These are phyloP conservation scores for Phytophthora aleatoria DNA, from an alignment of 352 stramenopile species.

Conservation along the genomic window DNA sequence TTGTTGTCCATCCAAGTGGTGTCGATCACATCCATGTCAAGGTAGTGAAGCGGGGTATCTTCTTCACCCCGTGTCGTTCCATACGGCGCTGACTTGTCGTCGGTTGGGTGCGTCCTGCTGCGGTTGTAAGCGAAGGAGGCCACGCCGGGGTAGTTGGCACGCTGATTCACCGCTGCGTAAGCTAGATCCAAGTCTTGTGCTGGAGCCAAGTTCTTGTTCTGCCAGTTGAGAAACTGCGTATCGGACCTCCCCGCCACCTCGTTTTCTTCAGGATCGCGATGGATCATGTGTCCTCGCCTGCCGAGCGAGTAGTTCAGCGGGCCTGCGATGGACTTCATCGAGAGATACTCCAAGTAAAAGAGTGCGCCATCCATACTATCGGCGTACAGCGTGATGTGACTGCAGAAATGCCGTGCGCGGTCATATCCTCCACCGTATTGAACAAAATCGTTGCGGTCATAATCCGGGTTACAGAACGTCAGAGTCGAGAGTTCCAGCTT, in stretches of 20 bases:
- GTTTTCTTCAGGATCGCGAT: conserved; percentile 42
- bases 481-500: conserved; percentile 56
- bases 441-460: conserved; percentile 67
- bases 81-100: conserved; percentile 29
- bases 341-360: conserved; percentile 72
- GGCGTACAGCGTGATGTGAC: conserved; percentile 76
- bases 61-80: conserved; percentile 31
- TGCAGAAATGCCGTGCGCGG: conserved; percentile 55
- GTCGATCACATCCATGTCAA: conserved; percentile 90
- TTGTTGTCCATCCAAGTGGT: conserved; percentile 90
- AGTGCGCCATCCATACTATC: conserved; percentile 76
- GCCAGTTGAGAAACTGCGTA: conserved; percentile 46
- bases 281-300: conserved; percentile 56
- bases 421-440: conserved; percentile 62
- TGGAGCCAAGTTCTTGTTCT: conserved; percentile 43
- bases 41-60: conserved; percentile 40
- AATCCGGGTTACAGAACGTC: conserved; percentile 84
- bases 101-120: conserved; percentile 15
- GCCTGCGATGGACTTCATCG: conserved; percentile 43
- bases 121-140: conserved; percentile 62
- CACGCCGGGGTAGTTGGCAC: conserved; percentile 57
- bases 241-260: conserved; percentile 33
- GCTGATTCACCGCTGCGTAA: conserved; percentile 60
- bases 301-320: conserved; percentile 61
- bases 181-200: conserved; percentile 57